Percentiles rank a stretch among this genome's conserved stretches.
Evolutionary conservation across 2,329 filamentous ascomycete genomes (phyloP).

Genomic region (Colletotrichum spaethianum): DNA sequence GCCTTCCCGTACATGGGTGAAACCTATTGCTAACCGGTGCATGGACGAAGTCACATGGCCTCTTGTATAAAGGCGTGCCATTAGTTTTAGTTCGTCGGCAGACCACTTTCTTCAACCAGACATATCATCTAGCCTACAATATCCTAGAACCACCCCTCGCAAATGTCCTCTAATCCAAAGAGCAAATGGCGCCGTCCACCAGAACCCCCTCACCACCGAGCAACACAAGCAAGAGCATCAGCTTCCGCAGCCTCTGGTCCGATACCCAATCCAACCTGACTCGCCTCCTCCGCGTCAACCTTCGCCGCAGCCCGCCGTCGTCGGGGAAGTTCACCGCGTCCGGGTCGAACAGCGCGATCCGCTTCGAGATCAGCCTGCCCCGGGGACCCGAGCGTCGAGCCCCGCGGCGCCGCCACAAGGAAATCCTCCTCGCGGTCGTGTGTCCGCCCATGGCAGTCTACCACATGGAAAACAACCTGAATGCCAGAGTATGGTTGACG

Average conservation of each 20-base stretch:
- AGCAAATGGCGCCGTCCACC: neutral
- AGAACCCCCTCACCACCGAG: neutral
- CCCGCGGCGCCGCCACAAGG: neutral
- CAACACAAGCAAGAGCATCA: neutral
- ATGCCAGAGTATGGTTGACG: neutral
- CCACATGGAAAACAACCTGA: neutral
- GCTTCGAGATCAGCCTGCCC: conserved; percentile 5
- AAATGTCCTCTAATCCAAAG: neutral
- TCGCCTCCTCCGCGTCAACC: neutral
- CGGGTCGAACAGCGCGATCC: neutral
- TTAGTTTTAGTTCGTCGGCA: neutral
- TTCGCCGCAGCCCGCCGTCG: neutral
- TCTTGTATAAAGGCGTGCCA: neutral
- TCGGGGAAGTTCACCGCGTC: neutral
- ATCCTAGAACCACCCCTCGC: neutral
- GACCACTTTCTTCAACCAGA: neutral
- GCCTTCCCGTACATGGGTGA: neutral
- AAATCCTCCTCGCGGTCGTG: neutral
- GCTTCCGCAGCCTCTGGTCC: conserved; percentile 8
- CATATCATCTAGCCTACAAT: neutral
- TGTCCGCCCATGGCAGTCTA: conserved; percentile 13
- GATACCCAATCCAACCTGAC: conserved; percentile 8
- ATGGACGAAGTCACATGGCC: too few relatives aligned
- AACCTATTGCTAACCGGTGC: neutral
- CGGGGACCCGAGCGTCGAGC: neutral